Conservation (phyloP, 768 basidiomycete genomes). For the Naganishia antarctica region DNA sequence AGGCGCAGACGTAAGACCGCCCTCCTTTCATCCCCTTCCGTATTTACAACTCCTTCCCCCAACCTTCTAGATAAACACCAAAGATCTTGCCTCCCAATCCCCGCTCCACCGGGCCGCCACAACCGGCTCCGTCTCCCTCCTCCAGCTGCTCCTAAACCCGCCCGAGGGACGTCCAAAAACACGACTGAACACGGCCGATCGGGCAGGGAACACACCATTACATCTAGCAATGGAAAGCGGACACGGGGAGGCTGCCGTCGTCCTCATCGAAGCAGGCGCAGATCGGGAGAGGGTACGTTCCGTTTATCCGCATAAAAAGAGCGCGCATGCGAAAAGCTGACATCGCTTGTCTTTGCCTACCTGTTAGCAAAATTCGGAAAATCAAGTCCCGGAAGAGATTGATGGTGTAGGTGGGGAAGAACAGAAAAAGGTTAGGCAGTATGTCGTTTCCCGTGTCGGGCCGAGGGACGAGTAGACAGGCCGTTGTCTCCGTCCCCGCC, state of each 20-base stretch:
- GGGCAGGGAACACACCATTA: conserved; percentile 80
- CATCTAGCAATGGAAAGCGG: conserved; percentile 97
- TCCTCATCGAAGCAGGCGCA: conserved; percentile 90
- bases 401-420: conserved; percentile 86
- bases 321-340: conserved; percentile 42
- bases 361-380: conserved; percentile 73
- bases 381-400: conserved; percentile 78
- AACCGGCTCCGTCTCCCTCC: conserved; percentile 84
- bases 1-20: conserved; percentile 77
- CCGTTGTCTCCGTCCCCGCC: too few species aligned
- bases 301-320: too few species aligned
- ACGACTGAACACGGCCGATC: conserved; percentile 66
- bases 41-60: background rate
- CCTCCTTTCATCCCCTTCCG: too few species aligned
- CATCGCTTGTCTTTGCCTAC: background rate
- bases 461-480: conserved; percentile 34
- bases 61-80: conserved; percentile 72
- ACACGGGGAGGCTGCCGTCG: conserved; percentile 81
- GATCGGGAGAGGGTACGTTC: conserved; percentile 86
- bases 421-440: conserved; percentile 70
- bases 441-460: conserved; percentile 55
- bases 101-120: conserved; percentile 97
- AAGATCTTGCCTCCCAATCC: conserved; percentile 85
- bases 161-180: conserved; percentile 66
- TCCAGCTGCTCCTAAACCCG: conserved; percentile 76